These are phyloP conservation scores for Penicillium concentricum DNA, from an alignment of 2,329 filamentous ascomycete species.

Conservation along the genomic window DNA sequence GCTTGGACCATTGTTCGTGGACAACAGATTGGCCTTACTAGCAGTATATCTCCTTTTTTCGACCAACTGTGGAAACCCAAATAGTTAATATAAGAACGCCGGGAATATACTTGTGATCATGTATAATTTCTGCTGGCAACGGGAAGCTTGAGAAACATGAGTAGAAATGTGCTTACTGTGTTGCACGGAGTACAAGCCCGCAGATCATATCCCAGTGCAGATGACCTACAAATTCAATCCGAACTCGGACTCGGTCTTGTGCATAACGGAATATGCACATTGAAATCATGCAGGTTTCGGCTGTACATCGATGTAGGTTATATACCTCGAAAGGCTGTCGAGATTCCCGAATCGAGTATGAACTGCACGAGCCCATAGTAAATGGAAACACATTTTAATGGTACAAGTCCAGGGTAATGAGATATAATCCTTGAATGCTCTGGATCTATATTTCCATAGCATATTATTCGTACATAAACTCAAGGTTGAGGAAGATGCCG, in stretches of 20 bases:
- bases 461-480: conserved; percentile 6
- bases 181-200: conserved; percentile 8
- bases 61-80: not conserved
- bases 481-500: not conserved
- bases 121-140: not conserved
- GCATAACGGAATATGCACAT: conserved; percentile 4
- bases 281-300: conserved; percentile 7
- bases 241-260: conserved; percentile 2
- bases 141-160: not conserved
- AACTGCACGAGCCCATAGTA: not conserved
- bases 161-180: conserved; percentile 8
- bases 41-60: not conserved
- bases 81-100: not conserved
- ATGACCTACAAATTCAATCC: conserved; percentile 21
- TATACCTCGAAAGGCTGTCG: not conserved
- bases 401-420: not conserved
- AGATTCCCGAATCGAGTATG: not conserved
- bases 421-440: not conserved
- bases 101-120: not conserved
- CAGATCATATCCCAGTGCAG: conserved; percentile 19
- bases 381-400: not conserved
- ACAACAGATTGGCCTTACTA: not conserved
- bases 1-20: not conserved
- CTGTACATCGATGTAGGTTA: not conserved
- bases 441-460: conserved; percentile 17